Percentiles rank a stretch among this genome's conserved stretches.
Conservation (phyloP, 352 stramenopile species). For the Globisporangium cylindrosporum region DNA sequence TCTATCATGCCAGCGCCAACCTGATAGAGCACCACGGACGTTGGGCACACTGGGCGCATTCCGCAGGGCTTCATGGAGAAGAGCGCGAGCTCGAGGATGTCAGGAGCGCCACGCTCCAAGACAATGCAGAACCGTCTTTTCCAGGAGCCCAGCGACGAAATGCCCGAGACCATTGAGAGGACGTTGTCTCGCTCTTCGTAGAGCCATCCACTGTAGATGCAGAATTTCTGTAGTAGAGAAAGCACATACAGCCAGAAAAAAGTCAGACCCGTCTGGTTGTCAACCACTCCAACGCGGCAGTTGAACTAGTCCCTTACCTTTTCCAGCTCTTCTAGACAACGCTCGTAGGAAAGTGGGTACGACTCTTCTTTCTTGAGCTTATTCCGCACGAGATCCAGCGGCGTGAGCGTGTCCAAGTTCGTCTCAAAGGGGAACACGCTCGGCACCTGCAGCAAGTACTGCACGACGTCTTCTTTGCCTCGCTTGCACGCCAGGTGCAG, state of each 20-base stretch:
- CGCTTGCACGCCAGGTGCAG: slow-evolving; percentile 56
- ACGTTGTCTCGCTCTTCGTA: slow-evolving; percentile 67
- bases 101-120: slow-evolving; percentile 51
- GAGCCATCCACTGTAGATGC: slow-evolving; percentile 57
- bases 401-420: slow-evolving; percentile 43
- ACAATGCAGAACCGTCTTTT: slow-evolving; percentile 62
- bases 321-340: slow-evolving; percentile 58
- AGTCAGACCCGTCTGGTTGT: not conserved
- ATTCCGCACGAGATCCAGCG: slow-evolving; percentile 41
- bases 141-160: slow-evolving; percentile 66
- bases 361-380: slow-evolving; percentile 27
- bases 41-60: slow-evolving; percentile 49
- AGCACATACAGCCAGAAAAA: slow-evolving; percentile 1
- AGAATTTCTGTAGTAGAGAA: slow-evolving; percentile 35
- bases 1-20: slow-evolving; percentile 42
- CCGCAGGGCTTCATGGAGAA: slow-evolving; percentile 51
- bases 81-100: slow-evolving; percentile 69
- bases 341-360: slow-evolving; percentile 28
- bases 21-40: slow-evolving; percentile 59
- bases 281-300: not conserved
- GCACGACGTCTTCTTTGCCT: slow-evolving; percentile 35
- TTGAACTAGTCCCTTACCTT: slow-evolving; percentile 23
- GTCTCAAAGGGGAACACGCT: slow-evolving; percentile 40
- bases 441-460: slow-evolving; percentile 39
- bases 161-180: slow-evolving; percentile 51